Evolutionary conservation across 257 asterid species (phyloP).

Genomic region (Eucommia ulmoides): DNA sequence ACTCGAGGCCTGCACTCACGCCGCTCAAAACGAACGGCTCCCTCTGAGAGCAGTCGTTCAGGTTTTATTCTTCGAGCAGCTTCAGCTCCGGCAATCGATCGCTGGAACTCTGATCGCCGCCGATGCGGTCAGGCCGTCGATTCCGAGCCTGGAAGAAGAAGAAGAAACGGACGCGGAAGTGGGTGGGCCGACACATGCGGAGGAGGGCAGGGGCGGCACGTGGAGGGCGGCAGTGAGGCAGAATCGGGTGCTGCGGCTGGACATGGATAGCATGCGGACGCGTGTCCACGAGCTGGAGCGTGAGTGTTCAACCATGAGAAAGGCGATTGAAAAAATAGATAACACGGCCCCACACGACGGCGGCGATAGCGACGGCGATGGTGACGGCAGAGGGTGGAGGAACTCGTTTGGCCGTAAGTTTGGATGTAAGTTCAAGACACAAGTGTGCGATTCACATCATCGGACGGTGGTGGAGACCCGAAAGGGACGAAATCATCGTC

Average conservation of each 20-base stretch:
- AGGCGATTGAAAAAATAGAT: conserved; percentile 59
- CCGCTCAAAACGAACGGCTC: conserved; percentile 92
- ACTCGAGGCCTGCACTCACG: conserved; percentile 95
- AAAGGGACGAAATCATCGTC: conserved; percentile 40
- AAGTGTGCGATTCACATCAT: conserved; percentile 90
- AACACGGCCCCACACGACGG: conserved; percentile 23
- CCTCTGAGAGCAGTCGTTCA: conserved; percentile 93
- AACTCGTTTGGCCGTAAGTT: conserved; percentile 24
- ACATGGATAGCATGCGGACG: conserved; percentile 79
- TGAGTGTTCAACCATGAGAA: conserved; percentile 78
- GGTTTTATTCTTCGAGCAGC: conserved; percentile 90
- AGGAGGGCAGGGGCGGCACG: conserved; percentile 28
- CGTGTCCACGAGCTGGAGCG: conserved; percentile 81
- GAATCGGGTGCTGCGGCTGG: conserved; percentile 67
- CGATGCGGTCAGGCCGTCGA: conserved; percentile 20
- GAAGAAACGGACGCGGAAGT: conserved; percentile 8
- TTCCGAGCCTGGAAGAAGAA: conserved; percentile 16
- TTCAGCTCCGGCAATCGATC: conserved; percentile 95
- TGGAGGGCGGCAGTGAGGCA: conserved; percentile 78
- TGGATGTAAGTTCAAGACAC: conserved; percentile 85
- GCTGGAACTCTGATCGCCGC: conserved; percentile 57
- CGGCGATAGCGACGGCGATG: conserved; percentile 9
- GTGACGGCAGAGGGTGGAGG: conserved; percentile 41
- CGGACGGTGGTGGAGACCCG: conserved; percentile 46
- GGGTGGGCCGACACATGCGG: conserved; percentile 10